Evolutionary conservation across 306 rosid genomes (phyloP).

Genomic region (Vicia faba): DNA sequence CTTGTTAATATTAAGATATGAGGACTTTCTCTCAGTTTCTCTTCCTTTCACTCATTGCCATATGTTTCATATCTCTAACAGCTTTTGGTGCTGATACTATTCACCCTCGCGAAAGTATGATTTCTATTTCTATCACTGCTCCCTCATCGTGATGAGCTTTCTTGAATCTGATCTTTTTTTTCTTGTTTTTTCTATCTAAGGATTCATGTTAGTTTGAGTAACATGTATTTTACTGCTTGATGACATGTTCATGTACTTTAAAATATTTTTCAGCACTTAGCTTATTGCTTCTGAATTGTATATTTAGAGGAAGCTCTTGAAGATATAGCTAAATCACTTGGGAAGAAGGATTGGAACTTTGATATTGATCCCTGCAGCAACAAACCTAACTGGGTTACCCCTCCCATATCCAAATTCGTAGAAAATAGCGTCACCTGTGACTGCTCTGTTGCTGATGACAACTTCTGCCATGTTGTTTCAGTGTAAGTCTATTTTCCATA

Average conservation of each 20-base stretch:
- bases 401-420: neutral
- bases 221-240: neutral
- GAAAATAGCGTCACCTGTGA: neutral
- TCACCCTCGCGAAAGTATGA: slow-evolving; percentile 7
- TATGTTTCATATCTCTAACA: slow-evolving; percentile 4
- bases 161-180: neutral
- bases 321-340: neutral
- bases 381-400: neutral
- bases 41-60: slow-evolving; percentile 15
- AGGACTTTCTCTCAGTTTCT: neutral
- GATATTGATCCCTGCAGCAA: neutral
- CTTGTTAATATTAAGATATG: neutral
- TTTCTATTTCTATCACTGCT: neutral
- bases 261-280: neutral
- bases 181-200: neutral
- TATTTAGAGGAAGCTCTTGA: no score
- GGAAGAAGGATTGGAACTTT: neutral
- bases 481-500: neutral
- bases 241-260: neutral
- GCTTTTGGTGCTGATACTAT: slow-evolving; percentile 16
- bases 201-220: neutral
- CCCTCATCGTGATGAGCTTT: neutral
- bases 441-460: neutral
- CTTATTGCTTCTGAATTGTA: no score
- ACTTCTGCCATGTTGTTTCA: neutral